phyloP scores from a whole-genome alignment of 345 rosid species.

The Clausena lansium region DNA sequence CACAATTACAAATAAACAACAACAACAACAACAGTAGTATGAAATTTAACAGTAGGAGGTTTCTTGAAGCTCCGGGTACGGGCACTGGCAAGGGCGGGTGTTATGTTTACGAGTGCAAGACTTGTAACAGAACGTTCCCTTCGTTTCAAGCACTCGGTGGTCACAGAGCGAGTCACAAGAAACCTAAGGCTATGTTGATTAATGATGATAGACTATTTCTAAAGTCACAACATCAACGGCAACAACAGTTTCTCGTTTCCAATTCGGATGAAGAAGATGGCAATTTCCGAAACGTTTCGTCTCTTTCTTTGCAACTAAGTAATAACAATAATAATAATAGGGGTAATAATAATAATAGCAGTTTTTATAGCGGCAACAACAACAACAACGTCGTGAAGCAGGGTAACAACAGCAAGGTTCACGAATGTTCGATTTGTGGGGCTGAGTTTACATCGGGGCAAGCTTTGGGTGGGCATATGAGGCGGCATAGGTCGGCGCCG shows the following conservation, averaged over 20 bases:
- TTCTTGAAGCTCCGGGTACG: conserved; percentile 53
- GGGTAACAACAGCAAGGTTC: conserved; percentile 43
- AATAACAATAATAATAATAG: conserved; percentile 23
- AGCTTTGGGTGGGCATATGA: conserved; percentile 98
- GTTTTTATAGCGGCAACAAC: conserved; percentile 14
- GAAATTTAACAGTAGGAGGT: conserved; percentile 58
- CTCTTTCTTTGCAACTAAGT: conserved; percentile 63
- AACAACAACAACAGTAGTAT: conserved; percentile 12
- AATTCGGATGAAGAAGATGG: conserved; percentile 34
- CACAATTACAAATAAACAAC: neutral
- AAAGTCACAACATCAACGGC: conserved; percentile 20
- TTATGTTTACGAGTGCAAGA: conserved; percentile 89
- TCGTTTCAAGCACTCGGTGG: conserved; percentile 99
- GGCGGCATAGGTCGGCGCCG: conserved; percentile 74
- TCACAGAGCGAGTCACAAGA: conserved; percentile 97
- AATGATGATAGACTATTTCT: conserved; percentile 13
- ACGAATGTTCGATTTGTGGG: conserved; percentile 90
- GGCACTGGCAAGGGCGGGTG: conserved; percentile 63
- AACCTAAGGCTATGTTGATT: conserved; percentile 43
- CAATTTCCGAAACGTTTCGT: conserved; percentile 36
- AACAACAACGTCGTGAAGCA: conserved; percentile 30
- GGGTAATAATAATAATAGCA: conserved; percentile 28
- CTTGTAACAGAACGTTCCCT: conserved; percentile 79
- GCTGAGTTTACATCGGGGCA: conserved; percentile 91
- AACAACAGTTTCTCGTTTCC: conserved; percentile 5